These are phyloP conservation scores for Huiozyma naganishii DNA, from an alignment of 805 yeast genomes.

Conservation along the genomic window DNA sequence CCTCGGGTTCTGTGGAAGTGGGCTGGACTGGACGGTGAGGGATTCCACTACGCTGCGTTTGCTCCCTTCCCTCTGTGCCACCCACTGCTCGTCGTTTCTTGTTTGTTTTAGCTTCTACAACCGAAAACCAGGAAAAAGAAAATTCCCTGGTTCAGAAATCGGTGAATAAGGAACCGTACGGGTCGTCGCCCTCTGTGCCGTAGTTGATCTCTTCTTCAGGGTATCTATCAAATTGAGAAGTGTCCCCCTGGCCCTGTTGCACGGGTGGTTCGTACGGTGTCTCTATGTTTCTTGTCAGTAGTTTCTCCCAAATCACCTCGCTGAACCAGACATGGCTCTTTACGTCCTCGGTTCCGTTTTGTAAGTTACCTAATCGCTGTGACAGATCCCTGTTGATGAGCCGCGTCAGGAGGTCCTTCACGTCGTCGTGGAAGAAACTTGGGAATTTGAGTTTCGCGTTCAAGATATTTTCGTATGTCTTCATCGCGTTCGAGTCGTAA, in stretches of 20 bases:
- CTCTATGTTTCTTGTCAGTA: slow-evolving; percentile 76
- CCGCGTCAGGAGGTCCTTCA: slow-evolving; percentile 56
- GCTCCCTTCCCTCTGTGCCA: too few relatives aligned
- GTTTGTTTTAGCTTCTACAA: too few relatives aligned
- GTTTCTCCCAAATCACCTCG: slow-evolving; percentile 89
- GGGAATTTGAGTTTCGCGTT: slow-evolving; percentile 74
- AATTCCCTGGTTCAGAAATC: slow-evolving; percentile 40
- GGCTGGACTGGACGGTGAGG: too few relatives aligned
- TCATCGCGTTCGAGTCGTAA: slow-evolving; percentile 87
- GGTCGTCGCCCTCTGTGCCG: slow-evolving; percentile 64
- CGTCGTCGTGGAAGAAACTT: slow-evolving; percentile 64
- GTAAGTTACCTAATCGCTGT: slow-evolving; percentile 73
- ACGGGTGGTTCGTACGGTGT: slow-evolving; percentile 96
- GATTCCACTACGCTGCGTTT: too few relatives aligned
- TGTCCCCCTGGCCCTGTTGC: slow-evolving; percentile 83
- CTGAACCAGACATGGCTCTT: slow-evolving; percentile 84
- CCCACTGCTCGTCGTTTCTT: too few relatives aligned
- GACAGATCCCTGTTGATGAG: slow-evolving; percentile 79
- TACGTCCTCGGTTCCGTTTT: slow-evolving; percentile 76
- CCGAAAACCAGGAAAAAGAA: too few relatives aligned
- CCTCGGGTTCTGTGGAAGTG: too few relatives aligned
- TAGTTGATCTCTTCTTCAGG: slow-evolving; percentile 77
- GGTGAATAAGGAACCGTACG: slow-evolving; percentile 45
- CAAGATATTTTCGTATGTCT: slow-evolving; percentile 85
- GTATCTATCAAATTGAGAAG: slow-evolving; percentile 67